These are phyloP conservation scores for Fusarium euwallaceae DNA, from an alignment of 2,329 filamentous ascomycete species.

Conservation along the genomic window DNA sequence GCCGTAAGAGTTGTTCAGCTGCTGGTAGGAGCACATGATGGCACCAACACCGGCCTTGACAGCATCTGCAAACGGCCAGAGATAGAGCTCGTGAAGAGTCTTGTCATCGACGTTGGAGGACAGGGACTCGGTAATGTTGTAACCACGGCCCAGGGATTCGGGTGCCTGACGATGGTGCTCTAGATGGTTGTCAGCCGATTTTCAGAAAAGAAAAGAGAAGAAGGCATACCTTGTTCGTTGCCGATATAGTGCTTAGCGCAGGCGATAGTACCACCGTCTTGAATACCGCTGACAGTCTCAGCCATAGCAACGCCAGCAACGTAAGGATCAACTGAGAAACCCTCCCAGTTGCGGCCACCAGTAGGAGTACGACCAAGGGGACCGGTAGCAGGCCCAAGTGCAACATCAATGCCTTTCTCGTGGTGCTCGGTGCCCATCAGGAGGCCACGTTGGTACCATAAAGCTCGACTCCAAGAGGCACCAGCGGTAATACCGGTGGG, in stretches of 20 bases:
- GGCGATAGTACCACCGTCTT: constrained; percentile 84
- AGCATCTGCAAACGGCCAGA: constrained; percentile 83
- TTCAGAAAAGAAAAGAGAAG: fast-evolving
- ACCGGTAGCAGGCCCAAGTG: constrained; percentile 66
- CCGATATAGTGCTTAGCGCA: constrained; percentile 83
- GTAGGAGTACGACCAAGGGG: constrained; percentile 62
- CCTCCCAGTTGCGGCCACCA: constrained; percentile 74
- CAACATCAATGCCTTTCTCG: constrained; percentile 82
- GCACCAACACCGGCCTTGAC: constrained; percentile 75
- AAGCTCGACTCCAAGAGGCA: constrained; percentile 82
- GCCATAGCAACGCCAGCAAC: constrained; percentile 79
- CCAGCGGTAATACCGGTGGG: constrained; percentile 82
- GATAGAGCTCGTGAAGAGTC: constrained; percentile 80
- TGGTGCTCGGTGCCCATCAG: constrained; percentile 73
- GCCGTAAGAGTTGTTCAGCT: constrained; percentile 83
- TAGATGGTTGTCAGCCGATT: constrained; percentile 27
- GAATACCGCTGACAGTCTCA: constrained; percentile 82
- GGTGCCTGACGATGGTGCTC: constrained; percentile 79
- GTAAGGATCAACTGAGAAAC: constrained; percentile 78
- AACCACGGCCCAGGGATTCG: constrained; percentile 67
- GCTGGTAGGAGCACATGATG: constrained; percentile 79
- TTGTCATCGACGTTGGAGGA: constrained; percentile 78
- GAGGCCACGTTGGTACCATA: constrained; percentile 69
- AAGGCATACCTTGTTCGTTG: constrained; percentile 73
- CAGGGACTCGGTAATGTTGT: constrained; percentile 70